Evolutionary conservation across 1,284 basidiomycete species (phyloP).

Genomic region (Pterula multifida): DNA sequence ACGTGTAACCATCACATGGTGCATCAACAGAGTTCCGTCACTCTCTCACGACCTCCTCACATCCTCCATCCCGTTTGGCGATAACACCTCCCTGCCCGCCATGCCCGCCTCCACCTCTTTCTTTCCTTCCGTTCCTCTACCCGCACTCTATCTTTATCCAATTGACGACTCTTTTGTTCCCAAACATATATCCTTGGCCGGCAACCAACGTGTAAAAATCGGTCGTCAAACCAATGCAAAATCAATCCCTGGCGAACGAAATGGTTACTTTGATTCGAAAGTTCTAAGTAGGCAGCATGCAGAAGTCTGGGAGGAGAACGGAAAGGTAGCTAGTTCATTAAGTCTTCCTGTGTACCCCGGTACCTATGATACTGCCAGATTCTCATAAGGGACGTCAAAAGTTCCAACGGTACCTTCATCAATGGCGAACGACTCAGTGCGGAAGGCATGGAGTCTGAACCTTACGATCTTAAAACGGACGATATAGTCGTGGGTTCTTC

Average conservation of each 20-base stretch:
- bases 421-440: conserved; percentile 87
- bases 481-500: conserved; percentile 50
- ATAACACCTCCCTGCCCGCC: not conserved
- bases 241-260: conserved; percentile 88
- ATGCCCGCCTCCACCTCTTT: not conserved
- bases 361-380: conserved; percentile 41
- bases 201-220: conserved; percentile 77
- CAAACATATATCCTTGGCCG: conserved; percentile 85
- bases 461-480: conserved; percentile 89
- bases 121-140: conserved; percentile 17
- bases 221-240: conserved; percentile 97
- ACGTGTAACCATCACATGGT: not conserved
- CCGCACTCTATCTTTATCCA: conserved; percentile 85
- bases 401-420: conserved; percentile 97
- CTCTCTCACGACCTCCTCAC: not conserved
- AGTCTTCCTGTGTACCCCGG: conserved; percentile 3
- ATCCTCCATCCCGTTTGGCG: not conserved
- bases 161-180: conserved; percentile 94
- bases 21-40: not conserved
- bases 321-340: conserved; percentile 49
- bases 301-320: conserved; percentile 91
- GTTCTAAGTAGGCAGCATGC: conserved; percentile 94
- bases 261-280: conserved; percentile 97
- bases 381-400: conserved; percentile 97
- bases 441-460: conserved; percentile 88